Conservation (phyloP, 139 green algal genomes). For the Asterochloris sp. region DNA sequence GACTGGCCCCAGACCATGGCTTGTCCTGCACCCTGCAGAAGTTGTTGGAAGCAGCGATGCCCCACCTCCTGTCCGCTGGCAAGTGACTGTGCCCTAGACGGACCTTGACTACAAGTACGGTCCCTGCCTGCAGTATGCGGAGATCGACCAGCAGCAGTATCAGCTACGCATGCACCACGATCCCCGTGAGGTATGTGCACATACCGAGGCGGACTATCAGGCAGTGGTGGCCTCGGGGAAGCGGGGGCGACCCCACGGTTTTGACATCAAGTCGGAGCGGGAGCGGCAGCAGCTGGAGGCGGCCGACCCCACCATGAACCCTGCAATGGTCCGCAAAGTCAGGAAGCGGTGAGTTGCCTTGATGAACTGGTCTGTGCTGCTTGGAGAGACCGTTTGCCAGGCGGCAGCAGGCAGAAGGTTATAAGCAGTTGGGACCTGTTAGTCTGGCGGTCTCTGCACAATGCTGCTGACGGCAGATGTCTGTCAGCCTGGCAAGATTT, state of each 20-base stretch:
- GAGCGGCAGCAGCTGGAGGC: background rate
- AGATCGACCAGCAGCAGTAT: constrained; percentile 58
- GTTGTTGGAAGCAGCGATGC: too few relatives aligned
- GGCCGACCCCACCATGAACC: background rate
- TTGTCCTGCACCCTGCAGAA: background rate
- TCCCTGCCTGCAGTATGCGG: constrained; percentile 39
- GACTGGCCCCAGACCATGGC: background rate
- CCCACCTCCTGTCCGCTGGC: too few relatives aligned
- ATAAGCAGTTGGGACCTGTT: background rate
- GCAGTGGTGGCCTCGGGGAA: constrained; percentile 24
- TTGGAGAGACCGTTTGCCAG: background rate
- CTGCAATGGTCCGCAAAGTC: constrained; percentile 21
- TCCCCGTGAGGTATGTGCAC: constrained; percentile 24
- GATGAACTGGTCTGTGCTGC: background rate
- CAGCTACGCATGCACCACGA: constrained; percentile 58
- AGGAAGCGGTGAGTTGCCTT: constrained; percentile 36
- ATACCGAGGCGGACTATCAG: constrained; percentile 40
- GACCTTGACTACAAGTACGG: too few relatives aligned
- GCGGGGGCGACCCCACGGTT: constrained; percentile 29
- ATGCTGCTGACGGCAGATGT: too few relatives aligned
- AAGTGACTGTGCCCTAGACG: too few relatives aligned
- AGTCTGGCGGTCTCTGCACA: background rate
- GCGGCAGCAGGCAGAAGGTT: background rate
- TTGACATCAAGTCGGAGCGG: constrained; percentile 8
- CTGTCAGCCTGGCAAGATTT: too few relatives aligned